These are phyloP conservation scores for Ambrosia trifida DNA, from an alignment of 129 eudicot species.

Conservation along the genomic window DNA sequence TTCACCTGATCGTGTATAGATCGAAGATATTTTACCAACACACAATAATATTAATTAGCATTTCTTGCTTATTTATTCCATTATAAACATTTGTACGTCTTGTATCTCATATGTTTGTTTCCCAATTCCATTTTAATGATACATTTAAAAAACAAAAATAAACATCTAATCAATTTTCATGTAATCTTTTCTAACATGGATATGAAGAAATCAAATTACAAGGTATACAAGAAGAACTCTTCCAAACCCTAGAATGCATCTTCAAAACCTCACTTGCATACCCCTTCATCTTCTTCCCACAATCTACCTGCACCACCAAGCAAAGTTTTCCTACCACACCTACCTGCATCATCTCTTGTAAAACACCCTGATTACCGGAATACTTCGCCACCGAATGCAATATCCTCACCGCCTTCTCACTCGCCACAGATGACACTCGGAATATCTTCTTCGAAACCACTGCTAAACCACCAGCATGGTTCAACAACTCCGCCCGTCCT, in stretches of 20 bases:
- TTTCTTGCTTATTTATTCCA: too few relatives aligned
- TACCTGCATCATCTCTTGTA: conserved; percentile 36
- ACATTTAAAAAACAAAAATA: too few relatives aligned
- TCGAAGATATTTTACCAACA: too few relatives aligned
- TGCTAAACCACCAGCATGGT: conserved; percentile 61
- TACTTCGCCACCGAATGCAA: conserved; percentile 45
- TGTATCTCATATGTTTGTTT: too few relatives aligned
- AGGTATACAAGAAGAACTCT: conserved; percentile 19
- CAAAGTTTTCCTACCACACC: conserved; percentile 28
- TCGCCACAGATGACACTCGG: conserved; percentile 53
- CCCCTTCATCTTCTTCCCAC: conserved; percentile 20
- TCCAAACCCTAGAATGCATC: conserved; percentile 30
- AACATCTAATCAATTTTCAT: too few relatives aligned
- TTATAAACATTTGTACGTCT: too few relatives aligned
- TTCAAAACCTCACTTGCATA: conserved; percentile 20
- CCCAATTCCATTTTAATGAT: too few relatives aligned
- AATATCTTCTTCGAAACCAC: conserved; percentile 71
- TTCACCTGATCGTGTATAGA: too few relatives aligned
- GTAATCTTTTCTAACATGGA: conserved; percentile 4
- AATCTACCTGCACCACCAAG: conserved; percentile 24
- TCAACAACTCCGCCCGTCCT: conserved; percentile 35
- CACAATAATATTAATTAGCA: too few relatives aligned
- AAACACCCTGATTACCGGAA: conserved; percentile 35
- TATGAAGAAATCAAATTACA: conserved; percentile 12
- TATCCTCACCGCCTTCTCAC: conserved; percentile 58